Evolutionary conservation across 805 yeast genomes (phyloP).

Genomic region (Martiniozyma abietophila): DNA sequence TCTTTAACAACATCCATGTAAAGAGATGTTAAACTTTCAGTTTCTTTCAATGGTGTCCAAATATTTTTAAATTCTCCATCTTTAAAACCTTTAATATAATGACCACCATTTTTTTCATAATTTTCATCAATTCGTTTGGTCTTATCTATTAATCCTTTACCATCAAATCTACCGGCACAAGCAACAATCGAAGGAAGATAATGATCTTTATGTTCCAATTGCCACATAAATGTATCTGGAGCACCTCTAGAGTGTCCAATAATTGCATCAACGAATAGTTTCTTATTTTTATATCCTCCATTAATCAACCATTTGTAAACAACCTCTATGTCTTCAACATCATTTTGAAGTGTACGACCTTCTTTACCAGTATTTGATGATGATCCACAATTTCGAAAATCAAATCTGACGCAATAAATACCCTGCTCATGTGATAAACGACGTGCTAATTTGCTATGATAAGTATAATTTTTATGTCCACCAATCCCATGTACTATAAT

Average conservation of each 20-base stretch:
- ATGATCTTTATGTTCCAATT: constrained; percentile 28
- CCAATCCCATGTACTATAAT: constrained; percentile 76
- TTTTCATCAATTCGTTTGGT: constrained; percentile 26
- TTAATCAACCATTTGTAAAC: constrained; percentile 29
- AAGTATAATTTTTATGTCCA: constrained; percentile 76
- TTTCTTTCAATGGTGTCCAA: constrained; percentile 41
- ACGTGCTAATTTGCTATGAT: constrained; percentile 55
- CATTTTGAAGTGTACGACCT: constrained; percentile 57
- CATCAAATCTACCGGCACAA: constrained; percentile 61
- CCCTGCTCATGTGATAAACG: constrained; percentile 51
- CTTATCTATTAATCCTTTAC: constrained; percentile 36
- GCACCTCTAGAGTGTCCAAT: constrained; percentile 79
- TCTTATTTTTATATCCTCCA: constrained; percentile 26
- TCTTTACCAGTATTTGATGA: constrained; percentile 41
- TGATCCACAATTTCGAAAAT: constrained; percentile 79
- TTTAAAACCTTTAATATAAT: constrained; percentile 33
- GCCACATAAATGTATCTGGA: constrained; percentile 69
- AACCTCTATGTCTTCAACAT: constrained; percentile 55
- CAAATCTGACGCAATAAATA: constrained; percentile 61
- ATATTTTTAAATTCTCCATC: constrained; percentile 37
- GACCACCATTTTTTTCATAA: constrained; percentile 35
- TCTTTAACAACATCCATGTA: constrained; percentile 32
- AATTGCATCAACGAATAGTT: constrained; percentile 44
- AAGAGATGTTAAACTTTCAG: constrained; percentile 38
- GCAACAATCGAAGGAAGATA: constrained; percentile 58